Evolutionary conservation across 2,329 filamentous ascomycete genomes (phyloP).

Genomic region (Aspergillus japonicus): DNA sequence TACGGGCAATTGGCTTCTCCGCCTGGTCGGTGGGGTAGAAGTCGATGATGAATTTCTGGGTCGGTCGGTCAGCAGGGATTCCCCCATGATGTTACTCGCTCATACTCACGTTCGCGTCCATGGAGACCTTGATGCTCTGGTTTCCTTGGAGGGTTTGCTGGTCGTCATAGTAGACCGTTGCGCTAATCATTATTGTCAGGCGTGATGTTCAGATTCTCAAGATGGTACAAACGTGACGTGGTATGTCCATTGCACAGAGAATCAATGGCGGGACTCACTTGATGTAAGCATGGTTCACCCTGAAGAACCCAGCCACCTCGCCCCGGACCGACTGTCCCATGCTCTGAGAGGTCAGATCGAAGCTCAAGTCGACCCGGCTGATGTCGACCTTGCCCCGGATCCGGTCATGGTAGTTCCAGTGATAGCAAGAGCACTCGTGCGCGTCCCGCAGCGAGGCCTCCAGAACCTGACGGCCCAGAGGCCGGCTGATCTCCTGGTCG

Average conservation of each 20-base stretch:
- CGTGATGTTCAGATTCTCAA: too few relatives aligned
- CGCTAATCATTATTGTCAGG: background rate
- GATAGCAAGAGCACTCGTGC: slow-evolving; percentile 2
- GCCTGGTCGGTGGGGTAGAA: slow-evolving; percentile 5
- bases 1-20: slow-evolving; percentile 4
- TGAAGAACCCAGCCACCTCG: slow-evolving; percentile 2
- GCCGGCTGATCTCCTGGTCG: slow-evolving; percentile 4
- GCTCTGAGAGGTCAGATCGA: slow-evolving; percentile 4
- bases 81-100: too few relatives aligned
- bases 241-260: too few relatives aligned
- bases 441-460: slow-evolving; percentile 2
- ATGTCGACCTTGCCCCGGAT: slow-evolving; percentile 4
- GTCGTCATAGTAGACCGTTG: slow-evolving; percentile 5
- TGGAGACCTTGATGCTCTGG: slow-evolving; percentile 3
- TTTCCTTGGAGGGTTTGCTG: slow-evolving; percentile 4
- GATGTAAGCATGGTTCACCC: background rate
- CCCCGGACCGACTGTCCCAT: slow-evolving; percentile 3
- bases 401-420: slow-evolving; percentile 6
- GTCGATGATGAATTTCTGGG: slow-evolving; percentile 6
- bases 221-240: too few relatives aligned
- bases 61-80: background rate
- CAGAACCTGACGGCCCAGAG: slow-evolving; percentile 5
- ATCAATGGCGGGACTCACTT: background rate
- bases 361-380: slow-evolving; percentile 1
- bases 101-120: background rate